Evolutionary conservation across 257 asterid species (phyloP).

Genomic region (Solanum habrochaites): DNA sequence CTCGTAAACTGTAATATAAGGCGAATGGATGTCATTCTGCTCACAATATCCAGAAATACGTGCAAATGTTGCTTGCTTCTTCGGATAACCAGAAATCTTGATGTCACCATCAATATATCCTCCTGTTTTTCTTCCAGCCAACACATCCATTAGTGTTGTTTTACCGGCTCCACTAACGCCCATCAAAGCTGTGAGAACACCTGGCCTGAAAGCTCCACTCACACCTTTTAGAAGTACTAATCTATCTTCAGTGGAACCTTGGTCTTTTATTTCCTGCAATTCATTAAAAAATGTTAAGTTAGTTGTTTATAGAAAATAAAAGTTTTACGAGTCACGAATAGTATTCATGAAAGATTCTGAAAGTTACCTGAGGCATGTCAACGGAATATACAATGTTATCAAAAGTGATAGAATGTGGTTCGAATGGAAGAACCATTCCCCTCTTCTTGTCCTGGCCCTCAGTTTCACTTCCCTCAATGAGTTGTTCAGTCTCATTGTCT

Average conservation of each 20-base stretch:
- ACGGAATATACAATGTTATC: constrained; percentile 63
- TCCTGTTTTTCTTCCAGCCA: constrained; percentile 64
- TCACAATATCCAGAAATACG: constrained; percentile 64
- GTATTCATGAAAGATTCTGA: background rate
- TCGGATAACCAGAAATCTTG: constrained; percentile 52
- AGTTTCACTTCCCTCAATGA: constrained; percentile 10
- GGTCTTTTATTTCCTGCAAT: constrained; percentile 52
- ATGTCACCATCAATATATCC: constrained; percentile 50
- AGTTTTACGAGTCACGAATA: background rate
- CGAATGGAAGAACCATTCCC: constrained; percentile 93
- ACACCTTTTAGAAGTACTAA: constrained; percentile 46
- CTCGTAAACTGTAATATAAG: constrained; percentile 47
- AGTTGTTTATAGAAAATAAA: background rate
- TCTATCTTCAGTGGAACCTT: constrained; percentile 35
- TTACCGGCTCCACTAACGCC: constrained; percentile 78
- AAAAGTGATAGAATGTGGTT: constrained; percentile 75
- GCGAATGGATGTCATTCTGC: constrained; percentile 63
- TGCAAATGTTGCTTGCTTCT: constrained; percentile 55
- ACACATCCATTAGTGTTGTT: constrained; percentile 65
- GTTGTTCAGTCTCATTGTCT: background rate
- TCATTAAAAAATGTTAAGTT: background rate
- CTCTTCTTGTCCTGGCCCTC: constrained; percentile 18
- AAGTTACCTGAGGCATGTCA: constrained; percentile 75
- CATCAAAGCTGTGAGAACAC: constrained; percentile 56
- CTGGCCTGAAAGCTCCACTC: constrained; percentile 60